Base-by-base conservation (phyloP, 345 rosid genomes). In the Murraya paniculata region DNA sequence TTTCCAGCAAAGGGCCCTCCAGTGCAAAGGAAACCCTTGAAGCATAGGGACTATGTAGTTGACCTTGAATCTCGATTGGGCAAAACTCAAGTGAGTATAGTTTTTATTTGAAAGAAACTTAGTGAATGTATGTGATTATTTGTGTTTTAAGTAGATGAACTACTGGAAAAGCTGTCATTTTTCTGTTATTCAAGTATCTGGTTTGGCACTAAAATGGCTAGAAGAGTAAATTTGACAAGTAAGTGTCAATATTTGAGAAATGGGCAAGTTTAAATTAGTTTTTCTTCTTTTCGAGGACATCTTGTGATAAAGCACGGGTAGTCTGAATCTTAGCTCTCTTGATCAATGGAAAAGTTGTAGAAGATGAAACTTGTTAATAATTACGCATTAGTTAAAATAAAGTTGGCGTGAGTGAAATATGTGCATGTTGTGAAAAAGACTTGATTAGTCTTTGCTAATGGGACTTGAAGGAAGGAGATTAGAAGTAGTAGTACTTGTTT, bases 41-140 rank as follows among this genome's bases (percentile, higher is more conserved):
- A 97, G 90, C 99, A 97, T 82, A 89, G 99, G 84, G 98, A 97
- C 84, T 93, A 90, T 82, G 90, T 93, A 82, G 99, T 94, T 4
- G 99, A 97, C 86, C 94, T 97, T 7, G 98, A 94, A 74, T 94
- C 98, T 84, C 98, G 99, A 30, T 68, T 94, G 78, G 99, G 98
- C 53, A 96, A 96, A 83, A 96, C 99, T 33, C 99, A 92, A 94
- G 97, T 87, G 31, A 61, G 78, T 81, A 64, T 10, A 67, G 79
- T 33, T 68, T 39, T 70, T 71, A 1, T 18, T 18, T 35, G 30
- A 48, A 28, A 64, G 3, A 19, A 31, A 64, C 16, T 16, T 16
- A 33, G 41, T 33, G 22, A 35, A 6, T 68, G 0, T 25, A 35
- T 25, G 50, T 45, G 10, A 57, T 13, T 41, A 2, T 24, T 36